phyloP scores from a whole-genome alignment of 2,329 filamentous ascomycete species.

The Aotearoamyces nothofagi region DNA sequence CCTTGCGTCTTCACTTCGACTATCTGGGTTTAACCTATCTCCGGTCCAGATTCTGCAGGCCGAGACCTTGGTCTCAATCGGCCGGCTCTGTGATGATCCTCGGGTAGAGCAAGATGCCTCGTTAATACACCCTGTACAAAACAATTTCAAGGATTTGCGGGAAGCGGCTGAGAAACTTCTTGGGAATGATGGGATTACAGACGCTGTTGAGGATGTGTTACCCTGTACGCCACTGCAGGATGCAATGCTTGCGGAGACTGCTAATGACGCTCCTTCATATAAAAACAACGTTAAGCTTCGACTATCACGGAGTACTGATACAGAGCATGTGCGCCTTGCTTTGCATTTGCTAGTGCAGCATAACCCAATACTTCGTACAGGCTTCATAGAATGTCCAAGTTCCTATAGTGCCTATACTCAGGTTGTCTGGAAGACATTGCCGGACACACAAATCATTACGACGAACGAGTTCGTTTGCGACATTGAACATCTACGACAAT shows the following conservation, averaged over 20 bases:
- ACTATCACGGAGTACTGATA: slow-evolving; percentile 17
- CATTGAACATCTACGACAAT: too few species aligned
- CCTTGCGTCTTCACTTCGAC: slow-evolving; percentile 48
- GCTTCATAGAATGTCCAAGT: slow-evolving; percentile 42
- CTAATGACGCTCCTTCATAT: slow-evolving; percentile 43
- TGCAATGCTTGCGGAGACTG: slow-evolving; percentile 69
- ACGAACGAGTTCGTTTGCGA: slow-evolving; percentile 21
- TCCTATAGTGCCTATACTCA: slow-evolving; percentile 36
- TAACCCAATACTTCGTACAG: slow-evolving; percentile 59
- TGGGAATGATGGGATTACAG: slow-evolving; percentile 21
- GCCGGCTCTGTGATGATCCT: slow-evolving; percentile 17
- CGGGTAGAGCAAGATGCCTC: slow-evolving; percentile 10
- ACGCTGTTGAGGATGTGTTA: slow-evolving; percentile 30
- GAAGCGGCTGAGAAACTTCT: too few species aligned
- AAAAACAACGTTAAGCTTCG: slow-evolving; percentile 63
- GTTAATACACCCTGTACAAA: slow-evolving; percentile 1
- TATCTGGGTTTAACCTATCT: slow-evolving; percentile 34
- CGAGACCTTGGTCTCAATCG: slow-evolving; percentile 27
- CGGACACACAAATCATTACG: slow-evolving; percentile 23
- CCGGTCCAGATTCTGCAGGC: slow-evolving; percentile 47
- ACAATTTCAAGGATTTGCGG: not conserved
- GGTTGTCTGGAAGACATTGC: slow-evolving; percentile 43
- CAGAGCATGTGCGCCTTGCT: slow-evolving; percentile 28
- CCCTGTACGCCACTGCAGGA: slow-evolving; percentile 61
- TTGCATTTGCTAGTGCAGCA: slow-evolving; percentile 31